Evolutionary conservation across 306 rosid species (phyloP), one percentile per base, ranked within the genome.

Genomic region (Trichosanthes cucumerina): DNA sequence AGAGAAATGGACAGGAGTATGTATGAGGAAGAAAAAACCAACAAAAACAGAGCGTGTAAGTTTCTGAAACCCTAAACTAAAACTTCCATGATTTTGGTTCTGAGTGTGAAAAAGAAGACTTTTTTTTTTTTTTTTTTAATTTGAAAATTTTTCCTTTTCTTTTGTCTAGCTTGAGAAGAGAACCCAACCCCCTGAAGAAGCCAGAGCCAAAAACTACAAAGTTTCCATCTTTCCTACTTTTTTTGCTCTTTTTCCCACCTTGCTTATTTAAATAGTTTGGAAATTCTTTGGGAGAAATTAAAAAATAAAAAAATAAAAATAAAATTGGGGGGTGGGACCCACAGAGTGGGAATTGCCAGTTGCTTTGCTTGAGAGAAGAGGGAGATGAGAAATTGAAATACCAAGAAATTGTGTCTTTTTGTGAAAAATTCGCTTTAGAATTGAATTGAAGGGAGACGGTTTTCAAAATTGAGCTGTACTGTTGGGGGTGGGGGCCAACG

Each of bases 11-110:
- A 68, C 52, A 68, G 46, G 19, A 39, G 88, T 93, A 59, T 85
- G 83, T 93, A 54, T 85, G 83, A n/a, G 93, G 86, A 81, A 89
- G 91, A 87, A 90, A 88, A 83, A 84, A 90, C 77, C 36, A 44
- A 44, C 38, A 46, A 71, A 71, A 44, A 71, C 76, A 72, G 77
- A 72, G 58, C 59, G 57, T 72, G 26, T 15, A 47, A 49, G 77
- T 72, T 47, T 47, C 77, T 26, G 84, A 93, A 92, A 90, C 96
- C 98, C 97, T 92, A 93, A 91, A 90, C 88, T 89, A 87, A 70
- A 85, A 77, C 82, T 84, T 84, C 90, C 89, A 83, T 83, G 80
- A 78, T 73, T 87, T 81, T 77, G 91, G 87, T 28, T 87, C 81
- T 82, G 81, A 90, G 93, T 88, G 96, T 83, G 92, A 92, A 89